Evolutionary conservation across 2,329 filamentous ascomycete genomes (phyloP).

Genomic region (Alternaria brassicae): DNA sequence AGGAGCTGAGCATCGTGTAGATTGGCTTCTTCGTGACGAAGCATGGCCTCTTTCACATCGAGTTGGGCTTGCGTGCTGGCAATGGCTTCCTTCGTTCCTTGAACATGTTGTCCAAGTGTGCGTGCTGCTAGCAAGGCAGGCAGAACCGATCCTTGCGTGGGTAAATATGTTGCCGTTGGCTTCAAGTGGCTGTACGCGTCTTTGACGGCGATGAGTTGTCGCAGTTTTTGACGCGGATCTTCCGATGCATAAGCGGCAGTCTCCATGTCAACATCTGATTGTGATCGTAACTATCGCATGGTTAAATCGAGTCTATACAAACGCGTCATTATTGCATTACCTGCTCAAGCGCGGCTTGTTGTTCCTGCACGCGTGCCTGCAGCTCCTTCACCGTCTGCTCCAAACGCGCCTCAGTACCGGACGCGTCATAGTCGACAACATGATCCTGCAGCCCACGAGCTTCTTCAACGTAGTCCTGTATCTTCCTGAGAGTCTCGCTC

Average conservation of each 20-base stretch:
- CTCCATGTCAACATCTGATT: conserved; percentile 28
- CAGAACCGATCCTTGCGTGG: conserved; percentile 70
- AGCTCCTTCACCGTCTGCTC: conserved; percentile 73
- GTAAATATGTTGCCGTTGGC: conserved; percentile 69
- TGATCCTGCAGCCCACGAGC: conserved; percentile 32
- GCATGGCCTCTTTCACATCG: conserved; percentile 45
- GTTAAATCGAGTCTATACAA: conserved; percentile 8
- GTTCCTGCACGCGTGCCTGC: conserved; percentile 59
- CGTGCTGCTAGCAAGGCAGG: conserved; percentile 75
- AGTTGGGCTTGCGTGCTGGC: conserved; percentile 53
- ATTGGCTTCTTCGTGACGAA: conserved; percentile 56
- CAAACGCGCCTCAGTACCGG: conserved; percentile 62
- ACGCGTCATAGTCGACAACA: conserved; percentile 49
- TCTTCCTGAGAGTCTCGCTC: conserved; percentile 28
- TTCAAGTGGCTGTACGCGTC: conserved; percentile 71
- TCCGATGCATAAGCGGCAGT: conserved; percentile 43
- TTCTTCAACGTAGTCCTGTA: conserved; percentile 39
- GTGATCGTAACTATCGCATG: conserved; percentile 56
- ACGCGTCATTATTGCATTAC: conserved; percentile 37
- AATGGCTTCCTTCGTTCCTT: conserved; percentile 69
- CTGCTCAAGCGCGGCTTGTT: conserved; percentile 57
- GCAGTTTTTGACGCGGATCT: conserved; percentile 45
- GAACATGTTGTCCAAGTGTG: conserved; percentile 68
- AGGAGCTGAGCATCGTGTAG: conserved; percentile 59
- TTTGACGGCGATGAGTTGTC: conserved; percentile 63